These are phyloP conservation scores for Tagetes patula DNA, from an alignment of 129 eudicot species.

Conservation along the genomic window DNA sequence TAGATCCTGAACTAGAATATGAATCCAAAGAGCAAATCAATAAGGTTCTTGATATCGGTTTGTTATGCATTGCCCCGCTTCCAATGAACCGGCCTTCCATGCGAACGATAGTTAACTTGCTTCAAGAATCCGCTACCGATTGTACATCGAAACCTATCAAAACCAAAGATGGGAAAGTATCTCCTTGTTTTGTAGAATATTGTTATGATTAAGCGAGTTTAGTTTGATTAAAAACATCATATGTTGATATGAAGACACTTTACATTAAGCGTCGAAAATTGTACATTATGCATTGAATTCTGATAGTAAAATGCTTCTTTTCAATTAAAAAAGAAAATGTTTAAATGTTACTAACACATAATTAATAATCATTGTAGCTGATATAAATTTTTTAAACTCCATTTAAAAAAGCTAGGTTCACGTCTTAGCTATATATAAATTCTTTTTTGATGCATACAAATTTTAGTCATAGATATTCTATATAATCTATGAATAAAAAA, in stretches of 20 bases:
- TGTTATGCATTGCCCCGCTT: conserved; percentile 58
- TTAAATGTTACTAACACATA: too few relatives aligned
- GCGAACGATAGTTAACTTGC: conserved; percentile 76
- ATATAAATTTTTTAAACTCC: too few relatives aligned
- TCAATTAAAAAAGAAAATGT: too few relatives aligned
- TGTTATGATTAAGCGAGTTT: conserved; percentile 39
- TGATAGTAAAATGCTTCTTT: too few relatives aligned
- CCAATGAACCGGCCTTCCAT: conserved; percentile 87
- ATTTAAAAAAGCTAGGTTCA: too few relatives aligned
- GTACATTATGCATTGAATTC: neutral
- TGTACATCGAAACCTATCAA: conserved; percentile 24
- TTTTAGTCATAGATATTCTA: neutral
- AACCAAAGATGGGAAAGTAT: conserved; percentile 36
- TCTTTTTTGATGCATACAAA: neutral
- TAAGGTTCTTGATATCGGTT: conserved; percentile 63
- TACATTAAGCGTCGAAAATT: conserved; percentile 8
- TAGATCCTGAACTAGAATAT: conserved; percentile 57
- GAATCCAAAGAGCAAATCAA: conserved; percentile 55
- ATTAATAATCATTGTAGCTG: too few relatives aligned
- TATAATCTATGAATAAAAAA: neutral
- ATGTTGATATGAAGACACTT: neutral
- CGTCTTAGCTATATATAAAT: too few relatives aligned
- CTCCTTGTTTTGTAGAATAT: conserved; percentile 44
- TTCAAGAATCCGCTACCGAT: conserved; percentile 47
- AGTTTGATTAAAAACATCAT: conserved; percentile 14